These are phyloP conservation scores for Solanum hybrid DNA, from an alignment of 305 asterid species.

Conservation along the genomic window DNA sequence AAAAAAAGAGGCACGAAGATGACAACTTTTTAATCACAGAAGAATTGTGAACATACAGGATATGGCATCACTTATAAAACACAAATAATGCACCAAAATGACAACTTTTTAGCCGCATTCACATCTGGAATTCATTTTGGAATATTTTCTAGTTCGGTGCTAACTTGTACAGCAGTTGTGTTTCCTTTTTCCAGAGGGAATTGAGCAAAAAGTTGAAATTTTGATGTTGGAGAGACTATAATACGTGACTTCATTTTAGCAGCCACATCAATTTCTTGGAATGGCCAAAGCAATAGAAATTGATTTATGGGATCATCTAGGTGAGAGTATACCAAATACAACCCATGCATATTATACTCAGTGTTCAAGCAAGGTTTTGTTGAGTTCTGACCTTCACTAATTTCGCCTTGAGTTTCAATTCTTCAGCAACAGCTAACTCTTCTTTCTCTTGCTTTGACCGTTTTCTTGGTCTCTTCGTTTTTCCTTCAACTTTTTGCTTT, in stretches of 20 bases:
- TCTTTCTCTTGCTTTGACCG: slow-evolving; percentile 61
- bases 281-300: neutral
- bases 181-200: neutral
- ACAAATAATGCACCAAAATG: neutral
- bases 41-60: neutral
- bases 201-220: neutral
- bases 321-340: neutral
- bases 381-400: slow-evolving; percentile 51
- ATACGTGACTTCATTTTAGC: neutral
- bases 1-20: neutral
- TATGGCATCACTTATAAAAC: neutral
- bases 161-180: neutral
- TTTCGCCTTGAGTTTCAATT: slow-evolving; percentile 65
- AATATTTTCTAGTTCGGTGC: neutral
- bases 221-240: neutral
- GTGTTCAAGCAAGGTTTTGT: neutral
- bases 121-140: neutral
- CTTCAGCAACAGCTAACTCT: slow-evolving; percentile 44
- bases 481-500: slow-evolving; percentile 28
- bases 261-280: neutral
- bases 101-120: neutral
- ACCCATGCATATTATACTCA: neutral
- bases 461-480: slow-evolving; percentile 26
- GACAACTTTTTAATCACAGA: neutral
- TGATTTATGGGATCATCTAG: neutral